Evolutionary conservation across 345 rosid species (phyloP).

Genomic region (Heritiera fomes): DNA sequence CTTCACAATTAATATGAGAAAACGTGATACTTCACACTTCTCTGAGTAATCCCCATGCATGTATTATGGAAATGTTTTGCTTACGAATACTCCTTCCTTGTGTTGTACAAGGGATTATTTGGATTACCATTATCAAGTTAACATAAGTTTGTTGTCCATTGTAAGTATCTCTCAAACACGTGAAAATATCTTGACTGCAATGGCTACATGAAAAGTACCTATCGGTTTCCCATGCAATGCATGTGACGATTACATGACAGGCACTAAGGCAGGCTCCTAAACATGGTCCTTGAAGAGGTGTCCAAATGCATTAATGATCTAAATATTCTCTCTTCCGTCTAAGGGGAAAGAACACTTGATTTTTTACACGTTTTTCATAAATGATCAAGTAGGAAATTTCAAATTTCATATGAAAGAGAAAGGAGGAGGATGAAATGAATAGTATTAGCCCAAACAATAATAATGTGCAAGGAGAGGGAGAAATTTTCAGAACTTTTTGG

Average conservation of each 20-base stretch:
- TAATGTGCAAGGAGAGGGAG: background rate
- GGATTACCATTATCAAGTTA: background rate
- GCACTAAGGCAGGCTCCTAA: background rate
- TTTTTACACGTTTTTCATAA: too few relatives aligned
- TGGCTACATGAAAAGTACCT: background rate
- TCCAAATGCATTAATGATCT: background rate
- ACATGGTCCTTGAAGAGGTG: background rate
- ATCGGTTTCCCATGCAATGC: background rate
- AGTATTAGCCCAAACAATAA: too few relatives aligned
- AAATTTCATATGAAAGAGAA: too few relatives aligned
- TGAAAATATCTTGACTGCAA: background rate
- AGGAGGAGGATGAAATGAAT: too few relatives aligned
- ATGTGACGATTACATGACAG: background rate
- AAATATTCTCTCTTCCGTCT: background rate
- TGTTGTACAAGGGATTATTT: background rate
- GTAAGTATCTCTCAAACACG: background rate
- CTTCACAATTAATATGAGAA: too few relatives aligned
- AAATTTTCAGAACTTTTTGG: background rate
- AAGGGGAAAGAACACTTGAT: too few relatives aligned
- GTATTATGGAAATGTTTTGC: background rate
- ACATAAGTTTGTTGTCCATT: background rate
- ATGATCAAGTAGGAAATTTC: too few relatives aligned
- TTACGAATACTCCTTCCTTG: background rate
- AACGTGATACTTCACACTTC: too few relatives aligned
- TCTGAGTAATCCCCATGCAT: too few relatives aligned